Evolutionary conservation across 495 filamentous ascomycete species (phyloP).

Genomic region (Schizothecium vesticola): DNA sequence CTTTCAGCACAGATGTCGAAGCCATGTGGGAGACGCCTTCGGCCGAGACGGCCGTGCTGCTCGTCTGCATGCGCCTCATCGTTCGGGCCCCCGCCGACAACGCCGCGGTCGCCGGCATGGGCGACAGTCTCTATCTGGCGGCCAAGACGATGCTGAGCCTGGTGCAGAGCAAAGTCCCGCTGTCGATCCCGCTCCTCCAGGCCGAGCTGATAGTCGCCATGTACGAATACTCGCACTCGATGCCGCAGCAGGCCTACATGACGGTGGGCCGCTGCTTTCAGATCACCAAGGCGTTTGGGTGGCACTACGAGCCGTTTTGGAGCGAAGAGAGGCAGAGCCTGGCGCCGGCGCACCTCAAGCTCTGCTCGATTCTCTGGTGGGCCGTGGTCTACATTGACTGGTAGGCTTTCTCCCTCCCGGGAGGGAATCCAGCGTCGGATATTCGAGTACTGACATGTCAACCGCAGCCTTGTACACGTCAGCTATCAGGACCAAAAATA

Average conservation of each 20-base stretch:
- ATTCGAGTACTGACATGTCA: not conserved
- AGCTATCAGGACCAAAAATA: constrained; percentile 25
- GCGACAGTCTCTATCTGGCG: constrained; percentile 20
- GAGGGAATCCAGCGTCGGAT: no score
- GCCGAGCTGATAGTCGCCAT: constrained; percentile 79
- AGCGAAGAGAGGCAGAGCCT: constrained; percentile 4
- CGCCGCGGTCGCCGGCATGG: constrained; percentile 15
- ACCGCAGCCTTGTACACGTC: constrained; percentile 21
- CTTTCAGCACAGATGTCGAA: constrained; percentile 18
- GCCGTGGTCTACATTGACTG: constrained; percentile 29
- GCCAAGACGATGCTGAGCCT: constrained; percentile 25
- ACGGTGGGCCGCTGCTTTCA: constrained; percentile 24
- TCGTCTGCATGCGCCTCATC: constrained; percentile 28
- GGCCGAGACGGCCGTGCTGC: constrained; percentile 22
- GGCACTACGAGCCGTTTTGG: constrained; percentile 25
- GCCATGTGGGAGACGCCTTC: constrained; percentile 22
- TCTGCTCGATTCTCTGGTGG: constrained; percentile 30
- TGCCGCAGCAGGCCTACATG: constrained; percentile 59
- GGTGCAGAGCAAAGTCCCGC: constrained; percentile 19
- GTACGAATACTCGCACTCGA: constrained; percentile 72
- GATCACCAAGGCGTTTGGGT: constrained; percentile 25
- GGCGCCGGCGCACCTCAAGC: constrained; percentile 19
- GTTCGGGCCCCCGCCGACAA: constrained; percentile 11
- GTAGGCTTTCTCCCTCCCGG: constrained; percentile 12
- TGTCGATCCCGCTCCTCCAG: constrained; percentile 41